Conservation (phyloP, 2,329 filamentous ascomycete species). For the Graphilbum ipis-grandicollis region DNA sequence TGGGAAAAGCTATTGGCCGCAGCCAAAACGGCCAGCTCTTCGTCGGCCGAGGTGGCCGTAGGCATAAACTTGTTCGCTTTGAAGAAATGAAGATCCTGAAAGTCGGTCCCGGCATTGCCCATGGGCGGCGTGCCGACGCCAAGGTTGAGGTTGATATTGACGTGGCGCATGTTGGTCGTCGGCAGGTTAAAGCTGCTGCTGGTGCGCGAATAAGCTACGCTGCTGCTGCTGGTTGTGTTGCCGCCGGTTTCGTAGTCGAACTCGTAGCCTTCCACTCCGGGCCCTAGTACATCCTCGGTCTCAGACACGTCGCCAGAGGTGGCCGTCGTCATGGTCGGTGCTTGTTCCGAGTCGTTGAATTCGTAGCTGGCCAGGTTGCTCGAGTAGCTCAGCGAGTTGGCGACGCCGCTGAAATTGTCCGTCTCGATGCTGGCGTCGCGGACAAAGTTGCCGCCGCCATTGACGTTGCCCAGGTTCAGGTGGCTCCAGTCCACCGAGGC, state of each 20-base stretch:
- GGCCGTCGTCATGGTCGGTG: slow-evolving; percentile 35
- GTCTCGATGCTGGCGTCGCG: slow-evolving; percentile 17
- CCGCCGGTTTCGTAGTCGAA: slow-evolving; percentile 14
- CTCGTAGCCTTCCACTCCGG: slow-evolving; percentile 22
- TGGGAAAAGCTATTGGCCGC: slow-evolving; percentile 1
- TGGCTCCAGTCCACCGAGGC: slow-evolving; percentile 38
- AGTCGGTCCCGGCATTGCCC: slow-evolving; percentile 23
- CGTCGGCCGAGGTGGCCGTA: slow-evolving; percentile 20
- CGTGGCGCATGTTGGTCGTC: slow-evolving; percentile 24
- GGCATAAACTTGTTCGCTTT: slow-evolving; percentile 27
- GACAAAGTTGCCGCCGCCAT: slow-evolving; percentile 15
- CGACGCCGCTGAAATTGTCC: slow-evolving; percentile 32
- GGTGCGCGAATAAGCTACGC: slow-evolving; percentile 28
- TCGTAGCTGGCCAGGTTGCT: slow-evolving; percentile 35
- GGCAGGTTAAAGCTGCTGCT: slow-evolving; percentile 27
- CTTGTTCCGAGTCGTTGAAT: slow-evolving; percentile 35
- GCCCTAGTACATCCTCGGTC: slow-evolving; percentile 37
- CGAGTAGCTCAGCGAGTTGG: slow-evolving; percentile 34
- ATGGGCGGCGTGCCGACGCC: slow-evolving; percentile 26
- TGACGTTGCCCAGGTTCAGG: slow-evolving; percentile 29
- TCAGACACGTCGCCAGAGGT: slow-evolving; percentile 53
- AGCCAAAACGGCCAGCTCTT: slow-evolving; percentile 27
- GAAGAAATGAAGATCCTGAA: slow-evolving; percentile 36
- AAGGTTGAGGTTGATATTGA: slow-evolving; percentile 15
- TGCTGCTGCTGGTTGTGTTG: slow-evolving; percentile 19